Evolutionary conservation across 2,329 filamentous ascomycete genomes (phyloP).

Genomic region (Arthrobotrys conoides): DNA sequence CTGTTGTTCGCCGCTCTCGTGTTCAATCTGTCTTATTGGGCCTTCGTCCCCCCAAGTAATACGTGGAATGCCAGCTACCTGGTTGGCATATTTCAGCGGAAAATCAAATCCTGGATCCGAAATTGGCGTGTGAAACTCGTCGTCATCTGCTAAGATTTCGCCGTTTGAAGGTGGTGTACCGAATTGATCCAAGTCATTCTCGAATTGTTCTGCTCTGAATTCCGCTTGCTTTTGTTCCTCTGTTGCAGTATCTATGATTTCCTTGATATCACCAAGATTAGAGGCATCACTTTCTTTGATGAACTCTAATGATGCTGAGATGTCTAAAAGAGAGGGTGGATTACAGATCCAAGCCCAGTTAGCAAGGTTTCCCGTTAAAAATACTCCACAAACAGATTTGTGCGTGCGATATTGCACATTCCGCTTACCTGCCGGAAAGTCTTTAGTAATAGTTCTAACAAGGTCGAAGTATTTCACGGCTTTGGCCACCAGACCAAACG

Average conservation of each 20-base stretch:
- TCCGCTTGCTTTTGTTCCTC: neutral
- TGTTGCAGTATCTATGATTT: neutral
- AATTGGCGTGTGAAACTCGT: neutral
- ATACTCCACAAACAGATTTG: neutral
- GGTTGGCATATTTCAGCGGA: neutral
- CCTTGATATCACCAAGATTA: neutral
- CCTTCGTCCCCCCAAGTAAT: neutral
- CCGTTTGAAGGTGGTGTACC: neutral
- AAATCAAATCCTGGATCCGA: neutral
- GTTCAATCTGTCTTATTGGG: neutral
- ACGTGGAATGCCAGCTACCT: neutral
- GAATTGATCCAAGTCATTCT: neutral
- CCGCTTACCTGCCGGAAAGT: slow-evolving; percentile 20
- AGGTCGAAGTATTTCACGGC: slow-evolving; percentile 18
- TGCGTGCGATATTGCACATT: neutral
- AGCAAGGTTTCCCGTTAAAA: neutral
- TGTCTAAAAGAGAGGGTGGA: neutral
- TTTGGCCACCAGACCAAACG: neutral
- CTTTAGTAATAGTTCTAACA: slow-evolving; percentile 1
- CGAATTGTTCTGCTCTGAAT: neutral
- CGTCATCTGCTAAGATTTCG: neutral
- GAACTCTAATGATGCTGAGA: neutral
- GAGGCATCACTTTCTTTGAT: neutral
- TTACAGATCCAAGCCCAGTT: neutral
- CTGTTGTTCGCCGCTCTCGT: slow-evolving; percentile 7